A percentile compares a stretch with the other conserved stretches of the same genome.
Conservation (phyloP, 495 filamentous ascomycete genomes). For the Opeltia flavorubescens region DNA sequence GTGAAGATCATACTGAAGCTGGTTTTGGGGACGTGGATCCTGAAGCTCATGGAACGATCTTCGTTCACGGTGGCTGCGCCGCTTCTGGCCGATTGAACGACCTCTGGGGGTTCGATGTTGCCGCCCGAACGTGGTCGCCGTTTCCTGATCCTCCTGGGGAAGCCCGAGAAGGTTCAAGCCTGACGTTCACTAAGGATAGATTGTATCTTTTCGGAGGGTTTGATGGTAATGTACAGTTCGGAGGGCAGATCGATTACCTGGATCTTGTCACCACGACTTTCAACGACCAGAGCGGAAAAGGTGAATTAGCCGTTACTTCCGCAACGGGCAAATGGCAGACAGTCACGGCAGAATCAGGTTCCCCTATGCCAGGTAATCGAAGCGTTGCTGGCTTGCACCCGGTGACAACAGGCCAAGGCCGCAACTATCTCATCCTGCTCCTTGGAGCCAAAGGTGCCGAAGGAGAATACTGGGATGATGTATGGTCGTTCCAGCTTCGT, state of each 20-base stretch:
- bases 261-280: slow-evolving; percentile 9
- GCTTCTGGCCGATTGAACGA: slow-evolving; percentile 43
- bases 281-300: slow-evolving; percentile 15
- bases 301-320: slow-evolving; percentile 10
- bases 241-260: slow-evolving; percentile 44
- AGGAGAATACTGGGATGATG: slow-evolving; percentile 54
- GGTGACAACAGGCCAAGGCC: slow-evolving; percentile 34
- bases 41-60: slow-evolving; percentile 40
- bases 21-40: slow-evolving; percentile 3
- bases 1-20: slow-evolving; percentile 3
- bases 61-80: slow-evolving; percentile 59
- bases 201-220: slow-evolving; percentile 65
- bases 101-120: slow-evolving; percentile 58
- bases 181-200: slow-evolving; percentile 39
- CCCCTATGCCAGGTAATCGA: slow-evolving; percentile 20
- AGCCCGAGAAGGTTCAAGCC: slow-evolving; percentile 45
- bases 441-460: slow-evolving; percentile 56
- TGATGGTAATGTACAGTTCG: slow-evolving; percentile 48
- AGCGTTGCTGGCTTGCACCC: slow-evolving; percentile 35
- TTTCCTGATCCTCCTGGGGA: slow-evolving; percentile 46
- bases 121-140: slow-evolving; percentile 42
- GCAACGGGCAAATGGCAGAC: slow-evolving; percentile 13
- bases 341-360: neutral
- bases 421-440: slow-evolving; percentile 46
- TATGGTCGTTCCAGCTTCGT: slow-evolving; percentile 59